Evolutionary conservation across 768 basidiomycete species (phyloP), one percentile per base, ranked within the genome.

Genomic region (Crassisporium funariophilum): DNA sequence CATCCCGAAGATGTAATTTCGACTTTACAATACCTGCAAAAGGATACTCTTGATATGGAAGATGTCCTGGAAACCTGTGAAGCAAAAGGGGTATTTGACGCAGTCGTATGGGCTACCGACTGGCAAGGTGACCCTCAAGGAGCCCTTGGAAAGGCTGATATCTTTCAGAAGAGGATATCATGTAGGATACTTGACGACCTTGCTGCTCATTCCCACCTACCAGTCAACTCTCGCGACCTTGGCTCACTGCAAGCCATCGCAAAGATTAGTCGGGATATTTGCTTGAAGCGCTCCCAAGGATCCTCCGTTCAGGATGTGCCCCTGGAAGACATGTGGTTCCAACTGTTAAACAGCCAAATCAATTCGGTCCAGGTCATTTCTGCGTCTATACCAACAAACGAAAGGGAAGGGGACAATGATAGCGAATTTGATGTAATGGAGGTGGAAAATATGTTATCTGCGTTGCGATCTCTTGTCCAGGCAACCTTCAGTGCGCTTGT

Each of bases 261-360:
- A 13, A 70, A 71, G 11, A 77, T 79, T 22, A 86, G 85, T 23
- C 76, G 86, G 3, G 65, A 73, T 2, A 76, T 95, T 20, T 97
- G 93, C 63, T 65, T 86, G 29, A 76, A 83, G 44, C 82, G 80
- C 42, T 90, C 89, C 4, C 70, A 71, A 46, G 64, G 56, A 20
- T 60, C 64, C 10, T 67, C 70, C 15, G 63, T 71, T 8, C 65
- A 59, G 22, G 66, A 76, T 21, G 60, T 77, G 46, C 69, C 77
- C 31, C 55, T 84, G 12, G 94, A 97, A 59, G 90, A 95, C 52
- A 79, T 92, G 53, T 98, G 94, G 94, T 91, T 92, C 64, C 79
- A 83, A 50, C 71, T 97, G 1, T 76, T 98, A 23, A 83, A 82
- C 57, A 84, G 86, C 50, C 87, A 97, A 59, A 85, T 97, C 43